A percentile compares a stretch with the other conserved stretches of the same genome.
Conservation (phyloP, 345 rosid genomes). For the Abelmoschus esculentus region DNA sequence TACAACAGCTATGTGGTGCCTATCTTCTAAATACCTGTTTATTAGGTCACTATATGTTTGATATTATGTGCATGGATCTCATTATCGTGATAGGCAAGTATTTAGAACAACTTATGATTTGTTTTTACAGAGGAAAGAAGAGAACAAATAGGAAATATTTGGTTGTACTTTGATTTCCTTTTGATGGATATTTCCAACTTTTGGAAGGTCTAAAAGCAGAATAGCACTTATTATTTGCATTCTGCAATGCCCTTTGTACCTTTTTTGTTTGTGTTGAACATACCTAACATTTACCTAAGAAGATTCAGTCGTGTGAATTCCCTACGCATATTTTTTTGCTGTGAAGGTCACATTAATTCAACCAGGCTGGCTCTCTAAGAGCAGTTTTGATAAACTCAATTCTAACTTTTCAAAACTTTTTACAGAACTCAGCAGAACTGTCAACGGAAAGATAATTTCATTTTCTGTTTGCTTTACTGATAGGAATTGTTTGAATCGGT, state of each 20-base stretch:
- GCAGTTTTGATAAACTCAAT: neutral
- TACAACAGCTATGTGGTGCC: constrained; percentile 22
- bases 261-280: neutral
- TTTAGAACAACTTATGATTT: neutral
- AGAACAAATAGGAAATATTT: neutral
- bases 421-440: neutral
- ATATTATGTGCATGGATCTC: neutral
- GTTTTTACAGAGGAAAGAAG: neutral
- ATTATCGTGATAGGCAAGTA: neutral
- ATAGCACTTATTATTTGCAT: neutral
- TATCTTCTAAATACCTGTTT: constrained; percentile 3
- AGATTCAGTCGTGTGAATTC: too few species aligned
- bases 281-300: neutral
- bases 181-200: neutral
- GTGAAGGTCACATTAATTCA: neutral
- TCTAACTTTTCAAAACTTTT: neutral
- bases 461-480: neutral
- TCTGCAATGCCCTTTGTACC: neutral
- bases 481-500: neutral
- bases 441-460: neutral
- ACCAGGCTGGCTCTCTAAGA: neutral
- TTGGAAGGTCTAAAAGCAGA: neutral
- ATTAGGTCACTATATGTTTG: neutral
- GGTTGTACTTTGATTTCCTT: neutral
- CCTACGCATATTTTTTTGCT: too few species aligned